phyloP scores from a whole-genome alignment of 1,139 yeast genomes.

The Sugiyamaella novakii region DNA sequence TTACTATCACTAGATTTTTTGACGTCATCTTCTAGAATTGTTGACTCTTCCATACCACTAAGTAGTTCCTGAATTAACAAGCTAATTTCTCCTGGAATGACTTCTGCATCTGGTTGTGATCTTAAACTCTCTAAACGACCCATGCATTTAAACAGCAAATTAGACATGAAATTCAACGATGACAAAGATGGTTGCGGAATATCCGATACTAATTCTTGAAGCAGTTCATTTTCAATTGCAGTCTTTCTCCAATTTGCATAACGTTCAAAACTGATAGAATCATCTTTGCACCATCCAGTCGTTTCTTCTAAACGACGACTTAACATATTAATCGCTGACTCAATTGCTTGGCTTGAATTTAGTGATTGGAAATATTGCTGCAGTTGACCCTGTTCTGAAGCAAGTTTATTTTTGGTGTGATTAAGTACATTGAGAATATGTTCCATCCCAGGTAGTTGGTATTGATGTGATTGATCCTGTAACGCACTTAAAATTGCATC shows the following conservation, averaged over 20 bases:
- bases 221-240: conserved; percentile 23
- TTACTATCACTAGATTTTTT: neutral
- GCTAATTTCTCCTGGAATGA: neutral
- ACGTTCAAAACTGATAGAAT: conserved; percentile 26
- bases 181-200: conserved; percentile 17
- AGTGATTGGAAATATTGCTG: conserved; percentile 18
- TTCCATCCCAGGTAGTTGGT: conserved; percentile 8
- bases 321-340: conserved; percentile 26
- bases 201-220: conserved; percentile 21
- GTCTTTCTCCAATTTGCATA: conserved; percentile 28
- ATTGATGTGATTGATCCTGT: neutral
- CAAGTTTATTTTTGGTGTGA: conserved; percentile 17
- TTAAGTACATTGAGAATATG: conserved; percentile 19
- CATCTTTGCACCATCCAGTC: conserved; percentile 33
- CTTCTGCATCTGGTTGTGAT: conserved; percentile 4
- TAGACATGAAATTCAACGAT: conserved; percentile 22
- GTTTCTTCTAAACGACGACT: conserved; percentile 32
- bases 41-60: conserved; percentile 10
- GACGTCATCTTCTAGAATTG: neutral
- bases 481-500: conserved; percentile 16
- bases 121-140: conserved; percentile 6
- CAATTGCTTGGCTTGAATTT: conserved; percentile 17
- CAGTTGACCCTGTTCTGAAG: conserved; percentile 26
- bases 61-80: conserved; percentile 6
- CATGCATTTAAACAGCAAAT: conserved; percentile 15